Base-by-base conservation (phyloP, 129 eudicot species). In the Escallonia herrerae region DNA sequence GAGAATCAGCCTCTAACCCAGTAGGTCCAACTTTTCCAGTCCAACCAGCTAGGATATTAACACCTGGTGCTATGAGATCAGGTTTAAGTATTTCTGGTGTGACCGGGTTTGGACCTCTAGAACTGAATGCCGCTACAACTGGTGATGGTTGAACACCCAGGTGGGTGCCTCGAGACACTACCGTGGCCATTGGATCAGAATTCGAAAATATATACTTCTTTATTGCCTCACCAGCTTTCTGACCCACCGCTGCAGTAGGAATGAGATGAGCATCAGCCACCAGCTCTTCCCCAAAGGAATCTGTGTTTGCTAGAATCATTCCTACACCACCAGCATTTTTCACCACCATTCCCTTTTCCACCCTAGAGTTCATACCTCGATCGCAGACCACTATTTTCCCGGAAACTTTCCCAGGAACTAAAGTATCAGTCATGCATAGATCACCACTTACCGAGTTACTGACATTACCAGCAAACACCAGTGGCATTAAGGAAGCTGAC, bases 371-470 rank as follows among this genome's bases (percentile, higher is more conserved):
- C 67, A 76, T 37, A 60, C 91, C 95, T 1, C 91, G 79, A 65
- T 90, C 91, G 66, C 97, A 90, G 15, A 90, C 48, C 58, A 90
- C 97, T 42, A 90, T 90, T 72, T 90, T 90, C 43, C 97, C 97
- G 4, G 75, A 50, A 43, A 77, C 95, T 39, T 68, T 73, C 60
- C 56, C 65, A 4, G 80, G 81, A 45, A 72, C 61, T 55, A 90
- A 67, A 13, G 81, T 79, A 5, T 87, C 96, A 6, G 72, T 73
- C 57, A 68, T 51, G 70, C 97, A 90, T 3, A 79, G 76, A 57
- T 72, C 72, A 4, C 86, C 84, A 12, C 46, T 64, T 10, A 85
- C 65, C 7, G 56, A 51, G 56, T 72, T 77, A 52, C 89, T 77
- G 56, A 62, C 72, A 64, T 69, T 70, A 14, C 81, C 84, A 3